Conservation (phyloP, 1,284 basidiomycete species). For the Tilletia walkeri region DNA sequence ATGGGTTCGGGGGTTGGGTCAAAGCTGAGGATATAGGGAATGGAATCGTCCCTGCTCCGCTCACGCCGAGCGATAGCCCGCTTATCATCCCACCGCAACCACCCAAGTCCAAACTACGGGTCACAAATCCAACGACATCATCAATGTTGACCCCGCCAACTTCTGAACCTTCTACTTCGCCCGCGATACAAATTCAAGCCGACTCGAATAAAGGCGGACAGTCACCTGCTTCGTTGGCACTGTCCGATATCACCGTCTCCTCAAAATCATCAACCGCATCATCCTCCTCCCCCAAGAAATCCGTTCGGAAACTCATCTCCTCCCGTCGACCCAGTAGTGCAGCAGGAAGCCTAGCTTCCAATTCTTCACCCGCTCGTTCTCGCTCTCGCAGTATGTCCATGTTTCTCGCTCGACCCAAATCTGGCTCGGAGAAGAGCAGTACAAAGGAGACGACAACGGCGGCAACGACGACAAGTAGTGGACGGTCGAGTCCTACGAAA, state of each 20-base stretch:
- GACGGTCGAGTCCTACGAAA: constrained; percentile 11
- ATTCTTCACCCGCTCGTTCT: neutral
- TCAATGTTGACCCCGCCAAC: constrained; percentile 5
- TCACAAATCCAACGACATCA: neutral
- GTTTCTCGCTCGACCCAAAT: constrained; percentile 12
- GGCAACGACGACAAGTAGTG: neutral
- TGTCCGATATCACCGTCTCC: constrained; percentile 12
- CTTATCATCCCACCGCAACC: neutral
- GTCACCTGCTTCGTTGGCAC: neutral
- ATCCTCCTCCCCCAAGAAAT: neutral
- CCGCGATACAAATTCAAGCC: neutral
- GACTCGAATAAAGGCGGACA: neutral
- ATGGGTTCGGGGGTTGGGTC: constrained; percentile 15
- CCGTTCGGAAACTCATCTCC: constrained; percentile 4
- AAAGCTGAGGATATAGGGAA: neutral
- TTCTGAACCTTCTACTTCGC: neutral
- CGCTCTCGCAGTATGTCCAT: constrained; percentile 16
- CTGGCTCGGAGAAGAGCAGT: neutral
- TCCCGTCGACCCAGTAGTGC: constrained; percentile 7
- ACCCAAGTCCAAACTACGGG: neutral
- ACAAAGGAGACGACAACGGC: neutral
- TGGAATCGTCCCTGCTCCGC: neutral
- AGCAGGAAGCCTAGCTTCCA: neutral
- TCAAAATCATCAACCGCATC: neutral
- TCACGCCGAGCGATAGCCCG: constrained; percentile 12